Evolutionary conservation across 169 alveolate species (phyloP), one percentile per base, ranked within the genome.

Genomic region (Toxoplasma gondii): DNA sequence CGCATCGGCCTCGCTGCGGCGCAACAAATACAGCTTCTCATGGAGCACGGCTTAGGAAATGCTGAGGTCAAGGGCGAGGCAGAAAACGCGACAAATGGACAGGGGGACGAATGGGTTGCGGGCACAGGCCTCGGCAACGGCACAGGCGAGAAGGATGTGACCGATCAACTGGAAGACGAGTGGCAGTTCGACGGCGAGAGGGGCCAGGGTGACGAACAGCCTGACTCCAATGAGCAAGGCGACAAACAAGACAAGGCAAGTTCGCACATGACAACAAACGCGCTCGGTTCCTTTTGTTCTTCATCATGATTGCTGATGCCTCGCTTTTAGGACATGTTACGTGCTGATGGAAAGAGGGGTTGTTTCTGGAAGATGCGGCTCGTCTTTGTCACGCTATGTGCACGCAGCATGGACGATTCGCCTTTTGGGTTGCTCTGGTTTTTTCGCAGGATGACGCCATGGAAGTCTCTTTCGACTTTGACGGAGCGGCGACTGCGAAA

Each of bases 111-210:
- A 34, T 93, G 93, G 95, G 92, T 88, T 39, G 88, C 86, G 38
- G 96, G 94, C 29, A 88, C 94, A 27, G 96, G 96, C 9, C 58
- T 93, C 54, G 96, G 94, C 53, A 94, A 93, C 43, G 96, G 94
- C 16, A 93, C 41, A 4, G 96, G 94, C 27, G 90, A 58, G 64
- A 54, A 67, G 84, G 94, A 93, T 58, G 88, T 69, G 44, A 74
- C 88, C 1, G 96, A 93, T 17, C 88, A 88, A 58, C 54, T 90
- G 10, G 69, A 88, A 43, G 94, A 93, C 7, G 96, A 93, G 24
- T 82, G 92, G 88, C 94, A 88, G 74, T 78, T 93, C 36, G 96
- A 93, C 82, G 93, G 93, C 36, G 70, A 86, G 93, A 58, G 36
- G 36, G 38, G 41, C 38, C 69, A 36, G 5, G 64, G 29, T 67